Evolutionary conservation across 148 eudicot genomes (phyloP).

Genomic region (Rhododendron kiyosumense): DNA sequence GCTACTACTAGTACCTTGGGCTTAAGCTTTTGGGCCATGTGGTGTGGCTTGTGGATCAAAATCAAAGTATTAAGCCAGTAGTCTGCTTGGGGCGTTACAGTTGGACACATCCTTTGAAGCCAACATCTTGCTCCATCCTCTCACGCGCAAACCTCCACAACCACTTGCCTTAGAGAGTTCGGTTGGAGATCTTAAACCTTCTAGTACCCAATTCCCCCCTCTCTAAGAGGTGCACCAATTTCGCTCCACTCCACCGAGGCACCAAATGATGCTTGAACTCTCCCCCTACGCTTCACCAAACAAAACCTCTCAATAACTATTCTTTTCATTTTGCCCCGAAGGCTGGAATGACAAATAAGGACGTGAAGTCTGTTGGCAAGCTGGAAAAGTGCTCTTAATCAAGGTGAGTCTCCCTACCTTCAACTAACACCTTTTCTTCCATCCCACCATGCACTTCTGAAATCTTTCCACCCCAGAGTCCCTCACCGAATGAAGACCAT

Average conservation of each 20-base stretch:
- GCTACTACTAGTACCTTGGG: no score
- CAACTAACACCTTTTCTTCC: background rate
- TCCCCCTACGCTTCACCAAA: background rate
- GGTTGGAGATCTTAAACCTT: background rate
- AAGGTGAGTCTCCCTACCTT: background rate
- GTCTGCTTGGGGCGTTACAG: no score
- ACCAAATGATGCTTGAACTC: background rate
- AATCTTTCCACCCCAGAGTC: background rate
- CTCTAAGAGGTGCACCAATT: background rate
- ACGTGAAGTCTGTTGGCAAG: background rate
- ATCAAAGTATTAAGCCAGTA: no score
- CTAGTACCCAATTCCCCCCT: background rate
- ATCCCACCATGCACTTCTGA: background rate
- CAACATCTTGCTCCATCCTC: background rate
- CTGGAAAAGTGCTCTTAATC: background rate
- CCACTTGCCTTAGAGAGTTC: background rate
- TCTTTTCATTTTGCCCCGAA: background rate
- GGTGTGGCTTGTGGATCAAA: no score
- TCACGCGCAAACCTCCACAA: background rate
- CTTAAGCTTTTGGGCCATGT: no score
- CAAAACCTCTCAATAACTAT: background rate
- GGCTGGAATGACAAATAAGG: background rate
- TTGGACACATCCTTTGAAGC: background rate
- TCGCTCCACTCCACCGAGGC: background rate
- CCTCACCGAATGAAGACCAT: background rate